Base-by-base conservation (phyloP, 2,329 filamentous ascomycete genomes). In the Nigrograna mackinnonii region DNA sequence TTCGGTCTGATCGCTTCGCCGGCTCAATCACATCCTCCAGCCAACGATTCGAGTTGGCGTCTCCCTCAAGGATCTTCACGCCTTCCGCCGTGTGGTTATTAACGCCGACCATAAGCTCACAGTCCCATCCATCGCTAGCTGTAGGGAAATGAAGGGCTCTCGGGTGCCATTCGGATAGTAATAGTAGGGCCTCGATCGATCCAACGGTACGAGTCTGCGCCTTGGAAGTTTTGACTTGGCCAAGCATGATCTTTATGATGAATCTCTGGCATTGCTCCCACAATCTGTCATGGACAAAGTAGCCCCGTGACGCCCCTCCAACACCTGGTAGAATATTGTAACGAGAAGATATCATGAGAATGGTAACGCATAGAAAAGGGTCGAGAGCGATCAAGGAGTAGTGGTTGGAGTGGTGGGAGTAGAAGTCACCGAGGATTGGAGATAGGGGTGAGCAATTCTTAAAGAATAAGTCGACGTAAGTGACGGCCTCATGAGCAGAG, bases 91-190 rank as follows among this genome's bases (percentile, higher is more conserved):
- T 65, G 3, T 68, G 67, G 40, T 73, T 69, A 16, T 70, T 62
- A 14, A 65, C 57, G 6, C 65, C 70, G 11, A 76, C 59, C 31
- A 78, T 69, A 4, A 79, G 55, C 41, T 78, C 75, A n/a, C 73
- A 76, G 47, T 82, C 78, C 77, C 77, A 80, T 1, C 78, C 78
- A 49, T 81, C 77, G 4, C 68, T 72, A 26, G 74, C 74, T 0
- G 77, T 78, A 0, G 77, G 77, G 19, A 80, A 76, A 48, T 80
- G 76, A 1, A 81, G 61, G 4, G 77, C 75, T 14, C 77, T 71
- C 2, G 79, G 77, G 48, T 80, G 77, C 79, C 79, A 82, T 54
- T 81, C 78, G 0, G 75, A 77, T n/a, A 81, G 70, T 2, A 81
- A 55, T 2, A 81, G 50, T 0, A 82, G 64, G 0, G 76, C 77